Base-by-base conservation (phyloP, 1,139 yeast genomes). In the Arxiozyma bovina region DNA sequence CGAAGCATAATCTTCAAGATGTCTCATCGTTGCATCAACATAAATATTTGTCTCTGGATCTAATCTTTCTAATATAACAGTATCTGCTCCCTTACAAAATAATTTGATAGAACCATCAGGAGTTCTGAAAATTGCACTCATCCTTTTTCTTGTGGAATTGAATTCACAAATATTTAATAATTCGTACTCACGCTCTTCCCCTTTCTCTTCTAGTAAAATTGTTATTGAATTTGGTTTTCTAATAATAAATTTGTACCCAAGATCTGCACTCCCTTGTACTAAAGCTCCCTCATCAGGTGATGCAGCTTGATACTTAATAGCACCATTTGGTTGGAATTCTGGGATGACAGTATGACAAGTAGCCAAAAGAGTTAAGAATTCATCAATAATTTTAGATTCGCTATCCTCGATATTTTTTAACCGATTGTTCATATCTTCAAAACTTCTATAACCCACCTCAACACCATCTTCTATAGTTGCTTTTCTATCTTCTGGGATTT, bases 211-310 rank as follows among this genome's bases (percentile, higher is more conserved):
- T 22, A 77, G 73, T 53, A 82, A 80, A 50, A 94, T 77, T 0
- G 89, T 81, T 45, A 94, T 87, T 25, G 87, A 79, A 60, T 84
- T 85, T 8, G 99, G 99, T 54, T 83, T 82, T 73, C 99, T 87
- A 50, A 90, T 82, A 15, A 80, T 78, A 68, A 94, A 94, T 60
- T 79, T 84, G 68, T 86, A 93, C 0, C 97, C 98, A 54, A 93
- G 75, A 63, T 76, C 77, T 0, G 97, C 94, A 21, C 97, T 99
- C 56, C 99, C 99, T 63, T 93, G 91, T 3, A 94, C 99, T 59
- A 94, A 76, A 0, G 99, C 99, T 55, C 99, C 99, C 74, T 94
- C 99, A 73, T 94, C 99, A 0, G 99, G 99, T 1, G 98, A 91
- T 0, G 99, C 97, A 0, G 99, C 99, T 72, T 94, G 99, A 67